Evolutionary conservation across 768 basidiomycete species (phyloP), one percentile per base, ranked within the genome.

Genomic region (Calocybe cyanea): DNA sequence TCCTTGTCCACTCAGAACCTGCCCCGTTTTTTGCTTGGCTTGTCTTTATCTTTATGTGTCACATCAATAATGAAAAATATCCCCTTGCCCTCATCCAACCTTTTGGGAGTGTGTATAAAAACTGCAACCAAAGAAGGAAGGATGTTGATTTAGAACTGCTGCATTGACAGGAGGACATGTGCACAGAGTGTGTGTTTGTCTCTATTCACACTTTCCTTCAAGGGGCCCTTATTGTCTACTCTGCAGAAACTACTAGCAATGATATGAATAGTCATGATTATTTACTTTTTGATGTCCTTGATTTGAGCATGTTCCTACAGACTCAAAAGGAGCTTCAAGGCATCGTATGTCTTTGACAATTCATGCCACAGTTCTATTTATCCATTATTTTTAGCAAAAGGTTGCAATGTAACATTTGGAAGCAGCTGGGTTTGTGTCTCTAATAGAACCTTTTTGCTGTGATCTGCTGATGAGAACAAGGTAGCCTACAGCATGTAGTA

Each of bases 191-290:
- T n/a, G n/a, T 39, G n/a, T 45, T 52, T 41, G 36, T 52, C 23
- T 45, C 48, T 15, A 31, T 45, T 18, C 42, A 45, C 25, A 24
- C 37, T 1, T 32, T 50, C 23, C 31, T 45, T 19, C 36, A 43
- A 31, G 48, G 48, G 14, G 48, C 43, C 7, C 5, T n/a, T 6
- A 6, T 35, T 6, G 34, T 35, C n/a, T 11, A 28, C 25, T 28
- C 25, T 6, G 25, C 25, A 53, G 40, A 45, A 60, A 50, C 31
- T 61, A 61, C 41, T n/a, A 20, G n/a, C 23, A 24, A 9, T 6
- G 32, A 19, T 20, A 4, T 24, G 10, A 3, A 19, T 20, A 33
- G 31, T 20, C 21, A 8, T 7, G 20, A 23, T 33, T 43, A 33
- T 33, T 35, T 43, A n/a, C 32, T 43, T 4, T 33, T 43, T 43